Evolutionary conservation across 768 basidiomycete species (phyloP).

Genomic region (Rhizopogon vinicolor): DNA sequence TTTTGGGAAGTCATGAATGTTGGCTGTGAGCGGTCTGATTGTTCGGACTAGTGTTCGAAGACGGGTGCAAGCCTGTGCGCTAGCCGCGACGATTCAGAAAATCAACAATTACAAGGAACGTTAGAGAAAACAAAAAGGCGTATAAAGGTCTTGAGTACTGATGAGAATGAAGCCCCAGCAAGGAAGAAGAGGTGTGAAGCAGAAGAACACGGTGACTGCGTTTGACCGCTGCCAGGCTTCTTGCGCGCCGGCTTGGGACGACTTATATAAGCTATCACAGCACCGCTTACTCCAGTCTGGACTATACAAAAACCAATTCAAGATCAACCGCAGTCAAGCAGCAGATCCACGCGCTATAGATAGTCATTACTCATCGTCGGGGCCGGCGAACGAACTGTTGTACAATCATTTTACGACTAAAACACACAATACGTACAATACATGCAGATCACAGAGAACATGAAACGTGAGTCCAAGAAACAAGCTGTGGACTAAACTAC

Average conservation of each 20-base stretch:
- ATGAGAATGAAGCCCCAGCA: conserved; percentile 6
- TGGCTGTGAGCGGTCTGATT: conserved; percentile 5
- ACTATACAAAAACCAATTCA: background rate
- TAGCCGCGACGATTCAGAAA: background rate
- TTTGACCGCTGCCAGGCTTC: conserved; percentile 3
- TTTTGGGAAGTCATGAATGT: conserved; percentile 47
- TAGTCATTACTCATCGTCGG: background rate
- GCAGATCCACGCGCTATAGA: background rate
- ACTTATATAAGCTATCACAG: conserved; percentile 3
- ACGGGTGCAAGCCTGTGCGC: conserved; percentile 6
- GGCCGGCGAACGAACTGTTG: too few species aligned
- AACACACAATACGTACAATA: background rate
- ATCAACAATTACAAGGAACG: conserved; percentile 6
- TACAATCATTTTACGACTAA: background rate
- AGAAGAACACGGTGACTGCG: conserved; percentile 8
- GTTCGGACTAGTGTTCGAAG: conserved; percentile 14
- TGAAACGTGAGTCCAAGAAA: background rate
- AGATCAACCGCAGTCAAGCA: background rate
- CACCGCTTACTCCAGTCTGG: conserved; percentile 1
- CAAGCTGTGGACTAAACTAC: background rate
- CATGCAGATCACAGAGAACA: background rate
- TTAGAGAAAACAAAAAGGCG: conserved; percentile 3
- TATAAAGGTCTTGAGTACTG: conserved; percentile 4
- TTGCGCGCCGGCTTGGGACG: conserved; percentile 1
- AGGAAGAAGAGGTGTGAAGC: conserved; percentile 5